Conservation (phyloP, 75 land plant species). For the Cunninghamia lanceolata region DNA sequence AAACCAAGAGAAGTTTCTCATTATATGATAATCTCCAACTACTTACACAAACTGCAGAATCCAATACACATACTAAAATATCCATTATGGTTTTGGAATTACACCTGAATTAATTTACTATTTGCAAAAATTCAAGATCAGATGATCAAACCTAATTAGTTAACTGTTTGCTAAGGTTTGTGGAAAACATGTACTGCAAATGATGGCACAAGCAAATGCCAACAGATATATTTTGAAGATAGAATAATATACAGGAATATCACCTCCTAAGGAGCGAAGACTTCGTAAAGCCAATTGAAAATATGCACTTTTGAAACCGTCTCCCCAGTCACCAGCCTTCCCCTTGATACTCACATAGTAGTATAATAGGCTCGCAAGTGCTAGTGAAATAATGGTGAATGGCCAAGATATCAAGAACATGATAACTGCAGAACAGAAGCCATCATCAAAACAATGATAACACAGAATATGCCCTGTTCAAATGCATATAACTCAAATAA, state of each 20-base stretch:
- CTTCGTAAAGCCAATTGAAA: conserved; percentile 99
- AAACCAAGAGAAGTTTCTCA: background rate
- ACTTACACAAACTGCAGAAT: background rate
- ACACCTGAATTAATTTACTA: background rate
- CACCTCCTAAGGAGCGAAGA: conserved; percentile 97
- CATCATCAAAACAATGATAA: background rate
- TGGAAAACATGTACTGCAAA: background rate
- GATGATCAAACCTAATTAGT: background rate
- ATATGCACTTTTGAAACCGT: conserved; percentile 99
- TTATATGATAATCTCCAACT: background rate
- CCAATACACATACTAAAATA: background rate
- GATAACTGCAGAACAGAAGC: conserved; percentile 63
- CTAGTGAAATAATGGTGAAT: conserved; percentile 88
- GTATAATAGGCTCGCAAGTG: conserved; percentile 92
- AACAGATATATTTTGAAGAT: background rate
- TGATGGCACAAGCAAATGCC: background rate
- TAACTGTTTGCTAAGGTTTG: background rate
- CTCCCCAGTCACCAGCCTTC: conserved; percentile 99
- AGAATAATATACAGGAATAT: background rate
- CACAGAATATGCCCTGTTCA: background rate
- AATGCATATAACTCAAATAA: conserved; percentile 1
- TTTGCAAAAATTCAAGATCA: background rate
- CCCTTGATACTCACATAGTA: conserved; percentile 97
- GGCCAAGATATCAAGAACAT: conserved; percentile 99
- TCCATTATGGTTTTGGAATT: background rate